Percentiles rank a stretch among this genome's conserved stretches.
These are phyloP conservation scores for Starmerella sp. DNA, from an alignment of 805 yeast species.

Conservation along the genomic window DNA sequence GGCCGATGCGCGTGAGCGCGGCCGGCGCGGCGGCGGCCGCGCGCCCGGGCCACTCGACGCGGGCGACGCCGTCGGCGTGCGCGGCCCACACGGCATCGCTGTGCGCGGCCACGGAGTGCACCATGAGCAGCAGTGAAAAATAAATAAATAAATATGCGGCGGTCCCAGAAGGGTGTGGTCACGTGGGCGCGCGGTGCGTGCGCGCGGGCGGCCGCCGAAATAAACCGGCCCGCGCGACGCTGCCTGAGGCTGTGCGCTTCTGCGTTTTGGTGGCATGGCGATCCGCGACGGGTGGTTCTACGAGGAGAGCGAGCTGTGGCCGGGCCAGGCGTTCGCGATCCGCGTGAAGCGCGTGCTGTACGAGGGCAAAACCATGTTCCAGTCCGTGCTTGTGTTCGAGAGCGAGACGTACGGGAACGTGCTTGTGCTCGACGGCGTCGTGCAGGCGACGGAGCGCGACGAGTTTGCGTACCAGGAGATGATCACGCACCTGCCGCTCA, in stretches of 20 bases:
- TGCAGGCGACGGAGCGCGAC: conserved; percentile 85
- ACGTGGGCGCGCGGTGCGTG: background rate
- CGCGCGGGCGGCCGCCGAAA: background rate
- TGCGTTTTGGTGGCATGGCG: conserved; percentile 1
- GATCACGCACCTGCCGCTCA: conserved; percentile 73
- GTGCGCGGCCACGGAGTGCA: conserved; percentile 6
- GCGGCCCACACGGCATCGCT: conserved; percentile 5
- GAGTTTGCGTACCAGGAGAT: conserved; percentile 91
- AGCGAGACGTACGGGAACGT: conserved; percentile 76
- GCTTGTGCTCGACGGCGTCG: conserved; percentile 75
- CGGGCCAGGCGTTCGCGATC: conserved; percentile 75
- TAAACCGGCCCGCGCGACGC: background rate
- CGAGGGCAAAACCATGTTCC: conserved; percentile 57
- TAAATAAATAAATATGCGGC: conserved; percentile 24
- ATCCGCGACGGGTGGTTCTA: conserved; percentile 63
- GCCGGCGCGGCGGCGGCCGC: background rate
- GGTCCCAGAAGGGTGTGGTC: background rate
- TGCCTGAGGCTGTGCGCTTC: too few relatives aligned
- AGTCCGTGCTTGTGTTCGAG: conserved; percentile 68
- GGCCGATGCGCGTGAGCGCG: conserved; percentile 43
- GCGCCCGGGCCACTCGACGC: background rate
- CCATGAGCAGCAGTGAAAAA: conserved; percentile 9
- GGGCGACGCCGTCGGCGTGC: background rate
- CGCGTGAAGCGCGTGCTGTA: conserved; percentile 55
- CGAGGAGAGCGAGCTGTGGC: conserved; percentile 64